Conservation (phyloP, 345 rosid genomes). For the Nasturtium officinale region DNA sequence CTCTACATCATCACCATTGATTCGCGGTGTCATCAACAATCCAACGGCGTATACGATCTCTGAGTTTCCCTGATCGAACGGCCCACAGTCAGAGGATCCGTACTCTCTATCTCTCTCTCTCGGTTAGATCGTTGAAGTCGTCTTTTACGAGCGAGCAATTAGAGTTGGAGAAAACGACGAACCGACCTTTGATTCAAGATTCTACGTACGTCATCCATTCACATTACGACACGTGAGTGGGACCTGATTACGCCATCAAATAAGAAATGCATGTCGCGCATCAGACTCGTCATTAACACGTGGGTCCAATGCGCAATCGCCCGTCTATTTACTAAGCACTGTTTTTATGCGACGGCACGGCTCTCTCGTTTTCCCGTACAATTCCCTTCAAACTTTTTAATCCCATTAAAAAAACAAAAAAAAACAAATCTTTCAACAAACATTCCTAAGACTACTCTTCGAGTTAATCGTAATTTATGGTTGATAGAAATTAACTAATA, state of each 20-base stretch:
- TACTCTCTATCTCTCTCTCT: constrained; percentile 9
- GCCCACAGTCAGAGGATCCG: constrained; percentile 26
- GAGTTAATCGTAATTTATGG: background rate
- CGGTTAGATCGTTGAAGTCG: constrained; percentile 25
- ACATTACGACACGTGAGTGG: constrained; percentile 35
- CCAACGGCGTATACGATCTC: constrained; percentile 3
- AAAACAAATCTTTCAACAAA: background rate
- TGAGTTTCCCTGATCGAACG: constrained; percentile 25
- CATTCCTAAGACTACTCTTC: constrained; percentile 22
- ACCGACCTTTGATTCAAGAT: constrained; percentile 39
- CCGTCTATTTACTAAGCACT: constrained; percentile 29
- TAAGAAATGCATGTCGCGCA: constrained; percentile 40
- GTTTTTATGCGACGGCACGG: constrained; percentile 34
- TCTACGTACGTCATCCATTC: constrained; percentile 33
- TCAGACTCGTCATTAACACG: constrained; percentile 44
- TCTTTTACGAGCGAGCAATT: constrained; percentile 15
- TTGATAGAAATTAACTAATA: background rate
- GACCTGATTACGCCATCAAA: constrained; percentile 26
- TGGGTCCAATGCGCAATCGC: constrained; percentile 35
- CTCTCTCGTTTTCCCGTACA: constrained; percentile 40
- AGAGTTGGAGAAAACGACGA: constrained; percentile 36
- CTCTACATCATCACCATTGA: constrained; percentile 40
- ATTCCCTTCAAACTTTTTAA: background rate
- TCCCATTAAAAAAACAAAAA: background rate
- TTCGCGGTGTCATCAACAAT: constrained; percentile 21